A percentile compares a stretch with the other conserved stretches of the same genome.
Conservation (phyloP, 2,329 filamentous ascomycete genomes). For the Pseudogymnoascus sp. region DNA sequence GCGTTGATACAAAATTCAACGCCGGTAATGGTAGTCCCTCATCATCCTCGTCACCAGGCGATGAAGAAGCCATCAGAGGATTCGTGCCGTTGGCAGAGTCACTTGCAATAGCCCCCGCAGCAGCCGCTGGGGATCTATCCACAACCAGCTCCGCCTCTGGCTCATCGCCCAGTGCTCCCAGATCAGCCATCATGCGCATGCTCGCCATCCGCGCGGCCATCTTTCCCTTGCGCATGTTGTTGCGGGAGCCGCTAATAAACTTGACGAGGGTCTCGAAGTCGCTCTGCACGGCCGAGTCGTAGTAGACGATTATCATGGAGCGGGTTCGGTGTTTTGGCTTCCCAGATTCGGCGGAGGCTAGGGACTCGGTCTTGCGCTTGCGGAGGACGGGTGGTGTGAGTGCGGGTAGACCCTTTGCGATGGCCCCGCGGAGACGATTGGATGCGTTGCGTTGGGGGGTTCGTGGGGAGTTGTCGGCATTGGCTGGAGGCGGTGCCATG, state of each 20-base stretch:
- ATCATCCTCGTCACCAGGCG: slow-evolving; percentile 18
- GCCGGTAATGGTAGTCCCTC: slow-evolving; percentile 26
- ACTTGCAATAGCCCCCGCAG: slow-evolving; percentile 9
- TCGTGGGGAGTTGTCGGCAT: neutral
- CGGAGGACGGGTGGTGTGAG: slow-evolving; percentile 17
- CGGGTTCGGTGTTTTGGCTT: slow-evolving; percentile 51
- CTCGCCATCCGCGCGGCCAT: slow-evolving; percentile 69
- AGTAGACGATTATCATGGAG: slow-evolving; percentile 80
- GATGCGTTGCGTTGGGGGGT: neutral
- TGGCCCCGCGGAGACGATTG: neutral
- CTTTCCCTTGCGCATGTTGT: slow-evolving; percentile 79
- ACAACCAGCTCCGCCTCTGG: slow-evolving; percentile 30
- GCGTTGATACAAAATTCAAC: slow-evolving; percentile 33
- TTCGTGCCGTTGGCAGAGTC: neutral
- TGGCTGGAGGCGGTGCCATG: neutral
- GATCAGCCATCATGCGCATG: slow-evolving; percentile 51
- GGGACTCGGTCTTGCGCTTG: slow-evolving; percentile 28
- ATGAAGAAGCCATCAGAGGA: neutral
- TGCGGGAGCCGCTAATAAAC: slow-evolving; percentile 70
- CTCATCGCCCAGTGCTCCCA: slow-evolving; percentile 46
- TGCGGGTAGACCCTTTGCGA: neutral
- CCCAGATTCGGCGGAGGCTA: slow-evolving; percentile 24
- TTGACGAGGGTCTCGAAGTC: slow-evolving; percentile 77
- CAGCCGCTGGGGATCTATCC: slow-evolving; percentile 5
- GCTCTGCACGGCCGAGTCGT: slow-evolving; percentile 78